Conservation (phyloP, 1,284 basidiomycete genomes). For the Nidula niveotomentosa region DNA sequence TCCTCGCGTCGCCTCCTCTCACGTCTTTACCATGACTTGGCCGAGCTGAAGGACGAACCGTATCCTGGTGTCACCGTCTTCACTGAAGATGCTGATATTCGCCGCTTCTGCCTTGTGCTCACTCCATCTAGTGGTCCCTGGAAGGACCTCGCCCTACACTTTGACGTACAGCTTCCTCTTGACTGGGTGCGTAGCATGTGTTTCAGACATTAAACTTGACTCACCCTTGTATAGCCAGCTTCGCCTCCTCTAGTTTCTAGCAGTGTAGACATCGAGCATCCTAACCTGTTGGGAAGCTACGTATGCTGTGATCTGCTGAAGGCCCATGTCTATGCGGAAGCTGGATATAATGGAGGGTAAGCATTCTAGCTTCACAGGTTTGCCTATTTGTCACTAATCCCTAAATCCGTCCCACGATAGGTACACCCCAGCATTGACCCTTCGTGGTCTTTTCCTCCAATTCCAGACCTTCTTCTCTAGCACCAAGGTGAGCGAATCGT, state of each 20-base stretch:
- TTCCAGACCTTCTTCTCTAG: conserved; percentile 43
- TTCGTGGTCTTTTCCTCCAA: conserved; percentile 40
- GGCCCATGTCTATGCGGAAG: conserved; percentile 12
- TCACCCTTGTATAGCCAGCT: conserved; percentile 21
- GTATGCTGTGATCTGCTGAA: conserved; percentile 41
- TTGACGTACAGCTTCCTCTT: conserved; percentile 32
- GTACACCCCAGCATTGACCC: conserved; percentile 38
- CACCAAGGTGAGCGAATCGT: conserved; percentile 22
- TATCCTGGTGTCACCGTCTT: conserved; percentile 39
- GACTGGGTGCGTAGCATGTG: conserved; percentile 26
- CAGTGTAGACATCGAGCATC: conserved; percentile 33
- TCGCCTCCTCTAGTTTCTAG: conserved; percentile 28
- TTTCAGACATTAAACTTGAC: too few species aligned
- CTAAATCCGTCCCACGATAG: conserved; percentile 8
- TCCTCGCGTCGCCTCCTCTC: conserved; percentile 22
- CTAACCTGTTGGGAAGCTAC: conserved; percentile 33
- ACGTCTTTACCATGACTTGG: conserved; percentile 34
- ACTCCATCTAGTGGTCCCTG: conserved; percentile 39
- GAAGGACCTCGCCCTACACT: conserved; percentile 37
- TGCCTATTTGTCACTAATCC: neutral
- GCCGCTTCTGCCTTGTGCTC: conserved; percentile 36
- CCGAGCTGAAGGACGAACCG: conserved; percentile 34
- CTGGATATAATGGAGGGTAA: conserved; percentile 34
- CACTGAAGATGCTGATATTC: conserved; percentile 34
- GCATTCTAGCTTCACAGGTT: conserved; percentile 2